phyloP scores from a whole-genome alignment of 495 filamentous ascomycete species.

The Lasiosphaeria hispida region DNA sequence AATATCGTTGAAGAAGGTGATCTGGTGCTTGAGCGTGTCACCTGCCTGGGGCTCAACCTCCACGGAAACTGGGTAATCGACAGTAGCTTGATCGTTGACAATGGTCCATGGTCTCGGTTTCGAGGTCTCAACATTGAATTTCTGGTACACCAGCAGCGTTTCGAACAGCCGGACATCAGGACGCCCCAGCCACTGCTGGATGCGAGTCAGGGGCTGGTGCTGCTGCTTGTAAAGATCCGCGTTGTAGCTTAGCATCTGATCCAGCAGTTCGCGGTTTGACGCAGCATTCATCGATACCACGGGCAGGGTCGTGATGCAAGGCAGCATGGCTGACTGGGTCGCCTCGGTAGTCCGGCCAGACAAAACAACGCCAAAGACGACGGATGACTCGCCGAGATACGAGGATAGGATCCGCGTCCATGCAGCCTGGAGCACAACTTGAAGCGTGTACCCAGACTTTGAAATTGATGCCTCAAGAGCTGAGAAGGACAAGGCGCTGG shows the following conservation, averaged over 20 bases:
- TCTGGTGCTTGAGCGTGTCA: conserved; percentile 50
- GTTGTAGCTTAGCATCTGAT: conserved; percentile 60
- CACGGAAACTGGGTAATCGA: conserved; percentile 66
- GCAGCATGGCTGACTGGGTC: conserved; percentile 58
- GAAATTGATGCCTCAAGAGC: conserved; percentile 54
- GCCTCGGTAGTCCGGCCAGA: conserved; percentile 62
- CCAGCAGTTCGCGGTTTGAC: conserved; percentile 54
- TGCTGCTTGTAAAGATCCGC: conserved; percentile 61
- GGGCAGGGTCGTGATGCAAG: conserved; percentile 72
- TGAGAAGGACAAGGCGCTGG: conserved; percentile 34
- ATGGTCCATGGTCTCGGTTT: conserved; percentile 24
- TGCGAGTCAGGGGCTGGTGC: conserved; percentile 61
- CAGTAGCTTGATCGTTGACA: conserved; percentile 37
- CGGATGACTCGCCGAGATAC: conserved; percentile 65
- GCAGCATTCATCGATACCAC: conserved; percentile 49
- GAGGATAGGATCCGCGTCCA: conserved; percentile 69
- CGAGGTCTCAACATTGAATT: conserved; percentile 27
- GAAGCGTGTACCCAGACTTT: conserved; percentile 59
- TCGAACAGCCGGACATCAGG: conserved; percentile 66
- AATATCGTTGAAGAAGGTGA: conserved; percentile 60
- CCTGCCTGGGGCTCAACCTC: conserved; percentile 59
- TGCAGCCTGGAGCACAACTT: conserved; percentile 68
- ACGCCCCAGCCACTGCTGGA: conserved; percentile 64
- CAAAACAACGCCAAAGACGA: conserved; percentile 71
- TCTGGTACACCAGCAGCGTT: conserved; percentile 77